Evolutionary conservation across 257 asterid genomes (phyloP).

Genomic region (Gentiana straminea): DNA sequence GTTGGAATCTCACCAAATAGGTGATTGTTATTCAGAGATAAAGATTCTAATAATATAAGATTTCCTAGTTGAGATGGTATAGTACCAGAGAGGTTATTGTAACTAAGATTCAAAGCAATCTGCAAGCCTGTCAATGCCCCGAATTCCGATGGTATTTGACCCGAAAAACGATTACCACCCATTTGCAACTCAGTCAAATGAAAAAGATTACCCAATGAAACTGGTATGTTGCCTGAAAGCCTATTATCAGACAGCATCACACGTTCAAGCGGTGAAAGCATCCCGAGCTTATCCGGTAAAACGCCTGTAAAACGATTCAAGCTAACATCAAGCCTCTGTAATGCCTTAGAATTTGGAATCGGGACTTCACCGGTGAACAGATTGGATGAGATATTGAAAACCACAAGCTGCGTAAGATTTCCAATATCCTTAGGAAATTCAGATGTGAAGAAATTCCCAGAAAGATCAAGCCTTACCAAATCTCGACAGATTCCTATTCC

Average conservation of each 20-base stretch:
- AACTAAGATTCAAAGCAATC: constrained; percentile 75
- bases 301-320: constrained; percentile 41
- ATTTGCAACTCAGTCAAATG: constrained; percentile 83
- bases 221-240: constrained; percentile 64
- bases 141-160: constrained; percentile 63
- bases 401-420: constrained; percentile 53
- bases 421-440: constrained; percentile 66
- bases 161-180: constrained; percentile 71
- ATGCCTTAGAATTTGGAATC: constrained; percentile 54
- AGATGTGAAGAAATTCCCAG: constrained; percentile 52
- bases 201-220: constrained; percentile 64
- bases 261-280: constrained; percentile 64
- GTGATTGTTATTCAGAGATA: constrained; percentile 61
- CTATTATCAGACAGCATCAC: constrained; percentile 60
- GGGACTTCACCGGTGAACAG: constrained; percentile 52
- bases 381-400: constrained; percentile 66
- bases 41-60: constrained; percentile 61
- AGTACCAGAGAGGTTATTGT: constrained; percentile 56
- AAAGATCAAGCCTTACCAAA: constrained; percentile 83
- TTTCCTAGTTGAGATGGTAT: constrained; percentile 80
- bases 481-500: constrained; percentile 50
- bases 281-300: constrained; percentile 55
- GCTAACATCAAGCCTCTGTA: constrained; percentile 88
- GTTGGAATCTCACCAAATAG: constrained; percentile 74
- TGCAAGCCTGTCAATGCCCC: constrained; percentile 68